These are phyloP conservation scores for Morella rubra DNA, from an alignment of 306 rosid genomes.

Conservation along the genomic window DNA sequence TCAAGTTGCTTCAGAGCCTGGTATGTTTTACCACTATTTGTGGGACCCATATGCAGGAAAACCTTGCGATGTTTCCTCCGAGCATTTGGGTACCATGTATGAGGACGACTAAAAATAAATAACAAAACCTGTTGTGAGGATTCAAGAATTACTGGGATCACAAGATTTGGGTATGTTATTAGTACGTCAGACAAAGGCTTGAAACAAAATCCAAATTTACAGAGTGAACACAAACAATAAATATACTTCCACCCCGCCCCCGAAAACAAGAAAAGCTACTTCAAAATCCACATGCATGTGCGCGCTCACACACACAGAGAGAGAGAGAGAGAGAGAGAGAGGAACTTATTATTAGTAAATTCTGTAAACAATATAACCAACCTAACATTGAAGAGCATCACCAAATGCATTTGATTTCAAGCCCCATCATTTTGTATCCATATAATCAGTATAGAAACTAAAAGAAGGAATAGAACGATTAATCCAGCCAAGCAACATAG, in stretches of 20 bases:
- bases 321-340: background rate
- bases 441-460: background rate
- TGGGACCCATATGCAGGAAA: constrained; percentile 94
- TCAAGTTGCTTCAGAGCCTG: constrained; percentile 79
- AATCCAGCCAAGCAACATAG: background rate
- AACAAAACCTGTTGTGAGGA: background rate
- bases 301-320: background rate
- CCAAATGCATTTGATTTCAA: background rate
- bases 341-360: background rate
- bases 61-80: constrained; percentile 72
- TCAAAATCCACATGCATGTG: background rate
- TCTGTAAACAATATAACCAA: background rate
- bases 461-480: background rate
- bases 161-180: background rate
- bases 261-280: background rate
- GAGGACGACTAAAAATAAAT: constrained; percentile 63
- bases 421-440: background rate
- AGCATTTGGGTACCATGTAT: constrained; percentile 93
- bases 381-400: background rate
- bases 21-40: constrained; percentile 93
- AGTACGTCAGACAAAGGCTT: background rate
- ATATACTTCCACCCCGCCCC: background rate
- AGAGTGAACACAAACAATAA: background rate
- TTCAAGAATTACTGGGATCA: background rate
- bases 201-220: background rate